Percentiles rank a stretch among this genome's conserved stretches.
phyloP scores from a whole-genome alignment of 768 basidiomycete species.

The Leccinum boreale region DNA sequence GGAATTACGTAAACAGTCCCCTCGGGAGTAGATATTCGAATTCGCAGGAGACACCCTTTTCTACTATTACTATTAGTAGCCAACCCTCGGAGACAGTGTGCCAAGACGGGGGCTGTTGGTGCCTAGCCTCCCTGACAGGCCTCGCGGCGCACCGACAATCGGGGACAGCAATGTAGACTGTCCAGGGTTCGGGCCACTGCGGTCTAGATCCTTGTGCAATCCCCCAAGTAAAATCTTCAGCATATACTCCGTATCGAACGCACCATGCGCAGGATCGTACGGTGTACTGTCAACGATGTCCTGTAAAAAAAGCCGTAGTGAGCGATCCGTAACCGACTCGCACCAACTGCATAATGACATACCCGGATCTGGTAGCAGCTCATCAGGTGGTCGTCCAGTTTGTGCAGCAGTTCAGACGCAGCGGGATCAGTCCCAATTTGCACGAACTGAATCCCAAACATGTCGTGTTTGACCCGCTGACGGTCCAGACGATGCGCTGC shows the following conservation, averaged over 20 bases:
- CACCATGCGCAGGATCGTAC: constrained; percentile 30
- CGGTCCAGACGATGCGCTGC: constrained; percentile 40
- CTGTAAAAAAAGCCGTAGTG: constrained; percentile 10
- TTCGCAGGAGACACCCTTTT: not conserved
- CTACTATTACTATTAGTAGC: constrained; percentile 9
- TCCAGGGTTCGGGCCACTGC: constrained; percentile 1
- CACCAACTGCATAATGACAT: not conserved
- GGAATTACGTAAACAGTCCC: not conserved
- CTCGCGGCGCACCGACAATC: not conserved
- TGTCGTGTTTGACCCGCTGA: constrained; percentile 30
- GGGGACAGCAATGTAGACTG: not conserved
- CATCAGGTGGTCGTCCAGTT: constrained; percentile 39
- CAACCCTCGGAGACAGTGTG: constrained; percentile 6
- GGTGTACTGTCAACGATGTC: constrained; percentile 49
- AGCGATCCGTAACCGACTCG: not conserved
- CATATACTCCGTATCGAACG: constrained; percentile 34
- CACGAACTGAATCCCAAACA: constrained; percentile 45
- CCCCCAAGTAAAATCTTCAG: constrained; percentile 33
- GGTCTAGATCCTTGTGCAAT: constrained; percentile 19
- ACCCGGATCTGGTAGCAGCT: constrained; percentile 31
- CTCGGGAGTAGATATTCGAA: not conserved
- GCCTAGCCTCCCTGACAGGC: constrained; percentile 4
- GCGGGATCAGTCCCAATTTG: constrained; percentile 41
- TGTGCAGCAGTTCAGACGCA: constrained; percentile 39
- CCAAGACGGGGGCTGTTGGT: constrained; percentile 11